A percentile compares a stretch with the other conserved stretches of the same genome.
Evolutionary conservation across 306 rosid species (phyloP).

Genomic region (Alnus glutinosa): DNA sequence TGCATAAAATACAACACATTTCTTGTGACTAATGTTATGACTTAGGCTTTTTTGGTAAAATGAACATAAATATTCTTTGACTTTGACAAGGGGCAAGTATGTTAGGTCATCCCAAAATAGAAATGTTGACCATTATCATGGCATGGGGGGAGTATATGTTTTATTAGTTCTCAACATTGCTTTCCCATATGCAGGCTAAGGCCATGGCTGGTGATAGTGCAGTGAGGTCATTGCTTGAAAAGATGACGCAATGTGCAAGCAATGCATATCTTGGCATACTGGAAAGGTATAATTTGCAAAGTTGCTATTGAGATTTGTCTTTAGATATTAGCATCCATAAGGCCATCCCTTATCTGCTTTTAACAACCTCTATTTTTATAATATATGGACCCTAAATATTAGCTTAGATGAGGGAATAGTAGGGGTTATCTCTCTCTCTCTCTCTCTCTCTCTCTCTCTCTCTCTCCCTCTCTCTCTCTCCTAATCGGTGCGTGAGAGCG

Average conservation of each 20-base stretch:
- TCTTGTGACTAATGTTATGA: not conserved
- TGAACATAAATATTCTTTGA: not conserved
- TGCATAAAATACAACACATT: not conserved
- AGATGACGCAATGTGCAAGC: slow-evolving; percentile 90
- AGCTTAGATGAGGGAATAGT: not conserved
- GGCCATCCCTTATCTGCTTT: not conserved
- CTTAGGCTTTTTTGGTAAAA: not conserved
- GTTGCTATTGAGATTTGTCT: slow-evolving; percentile 13
- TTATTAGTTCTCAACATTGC: slow-evolving; percentile 14
- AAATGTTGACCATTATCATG: not conserved
- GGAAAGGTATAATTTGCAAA: slow-evolving; percentile 59
- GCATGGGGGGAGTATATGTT: not conserved
- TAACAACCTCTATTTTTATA: not conserved
- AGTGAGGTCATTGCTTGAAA: slow-evolving; percentile 87
- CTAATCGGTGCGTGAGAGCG: too few relatives aligned
- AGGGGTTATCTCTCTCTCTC: too few relatives aligned
- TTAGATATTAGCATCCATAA: slow-evolving; percentile 16
- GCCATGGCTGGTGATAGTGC: slow-evolving; percentile 98
- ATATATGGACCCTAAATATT: not conserved
- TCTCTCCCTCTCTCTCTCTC: too few relatives aligned
- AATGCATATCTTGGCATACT: slow-evolving; percentile 91
- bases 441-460: too few relatives aligned
- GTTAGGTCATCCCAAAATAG: not conserved
- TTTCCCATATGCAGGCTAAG: slow-evolving; percentile 69
- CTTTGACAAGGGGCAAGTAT: not conserved